phyloP scores from a whole-genome alignment of 139 green algal genomes.

The Haematococcus lacustris region DNA sequence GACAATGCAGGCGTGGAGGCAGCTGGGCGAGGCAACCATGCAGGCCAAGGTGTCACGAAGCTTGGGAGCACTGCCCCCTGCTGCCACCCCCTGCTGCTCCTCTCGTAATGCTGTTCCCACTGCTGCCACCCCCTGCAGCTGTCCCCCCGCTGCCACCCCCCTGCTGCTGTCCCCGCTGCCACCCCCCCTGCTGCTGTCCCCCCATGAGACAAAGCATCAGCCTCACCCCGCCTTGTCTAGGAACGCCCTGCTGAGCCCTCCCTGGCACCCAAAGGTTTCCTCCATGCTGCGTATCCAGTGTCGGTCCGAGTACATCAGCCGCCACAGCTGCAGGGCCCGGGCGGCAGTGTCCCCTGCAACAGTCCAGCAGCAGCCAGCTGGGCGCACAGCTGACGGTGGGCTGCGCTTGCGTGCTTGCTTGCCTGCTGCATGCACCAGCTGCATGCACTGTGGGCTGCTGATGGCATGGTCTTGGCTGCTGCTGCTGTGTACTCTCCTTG shows the following conservation, averaged over 20 bases:
- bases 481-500: not conserved
- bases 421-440: not conserved
- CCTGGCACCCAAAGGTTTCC: conserved; percentile 36
- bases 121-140: not conserved
- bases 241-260: conserved; percentile 54
- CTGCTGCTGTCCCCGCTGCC: not conserved
- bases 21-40: too few relatives aligned
- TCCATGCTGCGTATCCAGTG: conserved; percentile 37
- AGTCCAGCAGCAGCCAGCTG: not conserved
- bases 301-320: conserved; percentile 73
- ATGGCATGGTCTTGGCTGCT: not conserved
- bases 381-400: too few relatives aligned
- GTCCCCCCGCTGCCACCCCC: not conserved
- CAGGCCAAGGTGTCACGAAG: too few relatives aligned
- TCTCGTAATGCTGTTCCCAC: not conserved
- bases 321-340: conserved; percentile 72
- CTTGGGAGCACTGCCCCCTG: not conserved
- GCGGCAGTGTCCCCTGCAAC: conserved; percentile 12
- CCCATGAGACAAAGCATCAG: not conserved
- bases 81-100: not conserved
- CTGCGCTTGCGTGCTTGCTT: not conserved
- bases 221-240: conserved; percentile 30
- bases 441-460: not conserved
- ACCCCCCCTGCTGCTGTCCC: not conserved
- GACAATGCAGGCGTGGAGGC: too few relatives aligned